A percentile compares a stretch with the other conserved stretches of the same genome.
phyloP scores from a whole-genome alignment of 192 early-diverging fungal genomes.

The Jimgerdemannia lactiflua region DNA sequence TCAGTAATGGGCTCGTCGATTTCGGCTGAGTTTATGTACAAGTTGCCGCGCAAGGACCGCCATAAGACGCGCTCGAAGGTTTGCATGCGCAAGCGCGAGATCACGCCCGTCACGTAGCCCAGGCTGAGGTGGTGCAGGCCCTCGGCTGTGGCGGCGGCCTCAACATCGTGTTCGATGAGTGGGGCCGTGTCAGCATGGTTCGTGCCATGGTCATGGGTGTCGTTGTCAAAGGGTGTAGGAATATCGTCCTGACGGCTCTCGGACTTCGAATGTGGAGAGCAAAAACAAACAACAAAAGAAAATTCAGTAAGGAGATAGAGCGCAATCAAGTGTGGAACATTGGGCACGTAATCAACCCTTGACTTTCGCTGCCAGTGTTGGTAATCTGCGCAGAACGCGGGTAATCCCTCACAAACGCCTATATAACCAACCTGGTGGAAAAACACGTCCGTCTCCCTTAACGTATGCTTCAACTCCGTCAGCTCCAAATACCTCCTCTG shows the following conservation, averaged over 20 bases:
- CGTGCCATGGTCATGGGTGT: conserved; percentile 7
- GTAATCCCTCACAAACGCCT: neutral
- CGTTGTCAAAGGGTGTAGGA: conserved; percentile 47
- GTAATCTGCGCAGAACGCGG: neutral
- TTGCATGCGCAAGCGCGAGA: conserved; percentile 74
- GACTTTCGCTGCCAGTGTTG: no score
- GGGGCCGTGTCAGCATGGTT: conserved; percentile 41
- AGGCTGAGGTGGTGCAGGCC: conserved; percentile 44
- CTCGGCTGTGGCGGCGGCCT: conserved; percentile 26
- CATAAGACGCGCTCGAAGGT: conserved; percentile 97
- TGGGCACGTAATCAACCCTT: neutral
- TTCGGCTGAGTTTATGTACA: conserved; percentile 94
- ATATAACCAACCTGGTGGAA: conserved; percentile 62
- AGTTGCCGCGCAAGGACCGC: conserved; percentile 95
- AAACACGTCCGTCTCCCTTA: conserved; percentile 83
- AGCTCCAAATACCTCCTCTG: conserved; percentile 88
- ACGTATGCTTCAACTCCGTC: conserved; percentile 85
- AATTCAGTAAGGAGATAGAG: neutral
- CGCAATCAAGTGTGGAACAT: neutral
- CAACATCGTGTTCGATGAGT: conserved; percentile 60
- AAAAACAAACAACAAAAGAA: no score
- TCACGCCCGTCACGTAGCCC: conserved; percentile 95
- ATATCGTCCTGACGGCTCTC: conserved; percentile 33
- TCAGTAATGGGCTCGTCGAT: conserved; percentile 95
- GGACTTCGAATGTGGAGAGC: neutral